These are phyloP conservation scores for Penicillium fuscoglaucum DNA, from an alignment of 2,329 filamentous ascomycete genomes.

Conservation along the genomic window DNA sequence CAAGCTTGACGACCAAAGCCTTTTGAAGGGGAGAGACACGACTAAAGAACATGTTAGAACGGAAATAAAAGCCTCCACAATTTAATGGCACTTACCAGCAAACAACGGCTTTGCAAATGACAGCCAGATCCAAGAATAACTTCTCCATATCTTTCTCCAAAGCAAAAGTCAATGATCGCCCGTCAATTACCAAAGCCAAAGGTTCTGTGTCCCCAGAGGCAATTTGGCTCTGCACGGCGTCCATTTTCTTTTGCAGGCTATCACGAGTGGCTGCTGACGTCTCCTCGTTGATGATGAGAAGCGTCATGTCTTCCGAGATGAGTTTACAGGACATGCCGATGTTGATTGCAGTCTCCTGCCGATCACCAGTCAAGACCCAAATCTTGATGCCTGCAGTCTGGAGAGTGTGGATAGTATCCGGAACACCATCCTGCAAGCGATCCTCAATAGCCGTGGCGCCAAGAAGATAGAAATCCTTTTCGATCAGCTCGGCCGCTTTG, in stretches of 20 bases:
- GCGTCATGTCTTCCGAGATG: constrained; percentile 97
- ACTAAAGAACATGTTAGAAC: constrained; percentile 46
- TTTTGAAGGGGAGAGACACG: constrained; percentile 97
- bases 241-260: constrained; percentile 89
- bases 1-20: constrained; percentile 94
- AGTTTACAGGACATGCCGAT: constrained; percentile 99
- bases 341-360: constrained; percentile 98
- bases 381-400: constrained; percentile 98
- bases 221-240: constrained; percentile 82
- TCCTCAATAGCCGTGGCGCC: constrained; percentile 98
- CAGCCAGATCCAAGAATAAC: constrained; percentile 84
- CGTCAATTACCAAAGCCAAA: constrained; percentile 90
- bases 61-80: constrained; percentile 1
- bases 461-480: constrained; percentile 85
- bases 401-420: constrained; percentile 95
- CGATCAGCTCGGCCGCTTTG: constrained; percentile 94
- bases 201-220: constrained; percentile 67
- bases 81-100: constrained; percentile 60
- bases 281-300: constrained; percentile 95
- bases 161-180: constrained; percentile 89
- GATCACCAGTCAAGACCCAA: constrained; percentile 95
- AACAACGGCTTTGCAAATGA: constrained; percentile 98
- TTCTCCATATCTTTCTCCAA: constrained; percentile 93
- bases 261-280: constrained; percentile 73
- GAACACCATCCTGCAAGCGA: constrained; percentile 92